A percentile compares a stretch with the other conserved stretches of the same genome.
Conservation (phyloP, 1,284 basidiomycete species). For the Vanrija sp. region DNA sequence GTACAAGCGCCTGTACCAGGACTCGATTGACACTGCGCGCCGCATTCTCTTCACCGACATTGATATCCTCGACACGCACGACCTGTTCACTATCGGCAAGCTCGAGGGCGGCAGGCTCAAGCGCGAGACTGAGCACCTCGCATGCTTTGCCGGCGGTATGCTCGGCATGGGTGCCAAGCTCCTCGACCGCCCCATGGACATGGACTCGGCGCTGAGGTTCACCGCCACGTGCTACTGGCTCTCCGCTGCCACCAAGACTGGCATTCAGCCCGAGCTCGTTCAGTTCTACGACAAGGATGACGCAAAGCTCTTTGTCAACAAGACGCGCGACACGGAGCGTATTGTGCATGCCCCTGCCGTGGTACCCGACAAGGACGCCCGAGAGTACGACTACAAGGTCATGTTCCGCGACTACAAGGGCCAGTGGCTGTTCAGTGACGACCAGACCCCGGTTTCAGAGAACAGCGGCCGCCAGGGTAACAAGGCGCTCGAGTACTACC, state of each 20-base stretch:
- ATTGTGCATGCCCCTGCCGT: constrained; percentile 20
- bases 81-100: constrained; percentile 47
- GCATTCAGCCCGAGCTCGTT: constrained; percentile 49
- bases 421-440: constrained; percentile 27
- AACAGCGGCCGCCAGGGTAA: constrained; percentile 20
- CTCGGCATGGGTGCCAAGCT: constrained; percentile 54
- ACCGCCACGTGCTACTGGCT: constrained; percentile 56
- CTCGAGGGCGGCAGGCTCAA: constrained; percentile 27
- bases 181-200: constrained; percentile 49
- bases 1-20: constrained; percentile 52
- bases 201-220: constrained; percentile 47
- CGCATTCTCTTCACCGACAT: constrained; percentile 48
- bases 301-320: constrained; percentile 28
- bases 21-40: constrained; percentile 50
- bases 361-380: constrained; percentile 21
- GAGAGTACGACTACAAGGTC: constrained; percentile 25
- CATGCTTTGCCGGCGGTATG: constrained; percentile 58
- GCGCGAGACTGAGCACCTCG: constrained; percentile 39
- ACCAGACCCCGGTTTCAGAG: constrained; percentile 17
- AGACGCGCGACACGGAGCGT: constrained; percentile 19
- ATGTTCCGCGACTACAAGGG: constrained; percentile 26
- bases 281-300: constrained; percentile 39
- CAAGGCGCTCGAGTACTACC: constrained; percentile 36
- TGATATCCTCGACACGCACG: constrained; percentile 46
- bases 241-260: constrained; percentile 46